Conservation (phyloP, 139 green algal genomes). For the Nannochloris sp. region DNA sequence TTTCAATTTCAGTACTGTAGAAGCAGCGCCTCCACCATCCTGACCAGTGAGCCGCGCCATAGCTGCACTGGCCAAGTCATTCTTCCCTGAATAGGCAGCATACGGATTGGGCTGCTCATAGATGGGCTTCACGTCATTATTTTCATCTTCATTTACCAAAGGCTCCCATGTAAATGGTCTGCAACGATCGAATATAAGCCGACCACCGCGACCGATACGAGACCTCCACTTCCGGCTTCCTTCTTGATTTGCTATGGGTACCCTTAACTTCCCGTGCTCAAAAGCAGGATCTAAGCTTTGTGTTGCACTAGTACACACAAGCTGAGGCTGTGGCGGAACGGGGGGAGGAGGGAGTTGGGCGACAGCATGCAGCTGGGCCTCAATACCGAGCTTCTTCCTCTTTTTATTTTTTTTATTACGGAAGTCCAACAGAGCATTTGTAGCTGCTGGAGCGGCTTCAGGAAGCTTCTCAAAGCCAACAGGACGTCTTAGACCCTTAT, state of each 20-base stretch:
- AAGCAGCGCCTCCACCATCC: conserved; percentile 5
- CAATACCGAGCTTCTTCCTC: conserved; percentile 21
- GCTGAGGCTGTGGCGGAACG: conserved; percentile 14
- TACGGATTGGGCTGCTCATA: conserved; percentile 25
- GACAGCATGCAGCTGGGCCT: conserved; percentile 28
- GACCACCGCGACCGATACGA: conserved; percentile 46
- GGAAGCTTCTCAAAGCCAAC: conserved; percentile 33
- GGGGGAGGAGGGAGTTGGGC: conserved; percentile 25
- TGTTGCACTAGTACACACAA: conserved; percentile 21
- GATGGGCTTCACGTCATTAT: conserved; percentile 5
- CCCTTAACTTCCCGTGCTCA: background rate
- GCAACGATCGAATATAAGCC: conserved; percentile 43
- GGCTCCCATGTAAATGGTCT: conserved; percentile 11
- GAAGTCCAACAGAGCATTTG: conserved; percentile 34
- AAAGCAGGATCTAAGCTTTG: background rate
- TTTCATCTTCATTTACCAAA: background rate
- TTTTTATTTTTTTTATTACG: conserved; percentile 31
- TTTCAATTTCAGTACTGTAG: conserved; percentile 3
- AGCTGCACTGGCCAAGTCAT: conserved; percentile 15
- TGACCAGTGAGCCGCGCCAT: conserved; percentile 3
- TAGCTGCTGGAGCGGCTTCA: conserved; percentile 22
- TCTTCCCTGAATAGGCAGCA: conserved; percentile 11
- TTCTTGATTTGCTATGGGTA: background rate
- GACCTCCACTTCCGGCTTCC: background rate
- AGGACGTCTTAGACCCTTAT: conserved; percentile 23